Percentiles rank a stretch among this genome's conserved stretches.
Conservation (phyloP, 169 alveolate genomes). For the Plasmodium chabaudi region DNA sequence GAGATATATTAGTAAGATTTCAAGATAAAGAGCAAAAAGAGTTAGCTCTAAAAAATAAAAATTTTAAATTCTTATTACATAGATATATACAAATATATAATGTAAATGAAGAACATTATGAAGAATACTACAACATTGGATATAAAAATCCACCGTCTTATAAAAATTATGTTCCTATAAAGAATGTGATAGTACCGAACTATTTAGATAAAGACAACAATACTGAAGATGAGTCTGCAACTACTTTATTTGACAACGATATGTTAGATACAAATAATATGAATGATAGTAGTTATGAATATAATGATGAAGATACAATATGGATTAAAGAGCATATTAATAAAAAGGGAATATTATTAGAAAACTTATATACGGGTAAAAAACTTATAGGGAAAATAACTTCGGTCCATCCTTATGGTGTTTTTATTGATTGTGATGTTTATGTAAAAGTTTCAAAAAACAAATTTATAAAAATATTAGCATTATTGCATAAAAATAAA, state of each 20-base stretch:
- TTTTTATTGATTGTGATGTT: slow-evolving; percentile 73
- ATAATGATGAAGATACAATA: slow-evolving; percentile 48
- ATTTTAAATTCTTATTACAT: slow-evolving; percentile 57
- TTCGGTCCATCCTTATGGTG: slow-evolving; percentile 71
- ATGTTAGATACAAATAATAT: background rate
- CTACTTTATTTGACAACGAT: background rate
- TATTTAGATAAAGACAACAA: background rate
- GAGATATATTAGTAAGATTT: slow-evolving; percentile 73
- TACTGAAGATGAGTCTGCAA: background rate
- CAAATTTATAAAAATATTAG: slow-evolving; percentile 36
- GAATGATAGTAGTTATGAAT: background rate
- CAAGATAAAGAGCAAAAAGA: slow-evolving; percentile 50
- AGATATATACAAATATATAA: slow-evolving; percentile 71
- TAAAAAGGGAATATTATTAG: slow-evolving; percentile 41
- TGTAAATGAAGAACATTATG: slow-evolving; percentile 74
- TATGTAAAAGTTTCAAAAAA: slow-evolving; percentile 41
- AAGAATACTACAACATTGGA: slow-evolving; percentile 71
- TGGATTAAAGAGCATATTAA: slow-evolving; percentile 39
- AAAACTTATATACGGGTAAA: slow-evolving; percentile 66
- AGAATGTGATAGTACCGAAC: slow-evolving; percentile 37
- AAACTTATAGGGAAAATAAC: slow-evolving; percentile 71
- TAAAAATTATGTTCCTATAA: slow-evolving; percentile 74
- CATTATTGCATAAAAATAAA: slow-evolving; percentile 73
- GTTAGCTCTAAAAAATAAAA: slow-evolving; percentile 72
- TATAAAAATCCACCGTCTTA: slow-evolving; percentile 76